Conservation (phyloP, 2,329 filamentous ascomycete species). For the Colletotrichum liriopes region DNA sequence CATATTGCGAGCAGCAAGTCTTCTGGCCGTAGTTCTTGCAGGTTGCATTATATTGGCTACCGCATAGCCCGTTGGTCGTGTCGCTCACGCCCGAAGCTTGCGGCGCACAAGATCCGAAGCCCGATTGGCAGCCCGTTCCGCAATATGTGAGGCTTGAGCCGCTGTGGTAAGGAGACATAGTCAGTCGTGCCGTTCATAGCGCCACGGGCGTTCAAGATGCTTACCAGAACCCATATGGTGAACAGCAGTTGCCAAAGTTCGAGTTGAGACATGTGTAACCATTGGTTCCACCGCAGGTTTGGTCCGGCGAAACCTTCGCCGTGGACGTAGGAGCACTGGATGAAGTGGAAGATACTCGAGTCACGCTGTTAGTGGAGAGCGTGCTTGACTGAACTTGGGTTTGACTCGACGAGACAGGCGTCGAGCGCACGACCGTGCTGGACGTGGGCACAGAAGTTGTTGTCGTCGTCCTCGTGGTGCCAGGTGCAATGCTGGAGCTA, state of each 20-base stretch:
- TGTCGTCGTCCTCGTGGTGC: constrained; percentile 37
- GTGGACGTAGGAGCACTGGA: constrained; percentile 27
- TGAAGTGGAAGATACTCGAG: constrained; percentile 8
- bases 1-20: constrained; percentile 55
- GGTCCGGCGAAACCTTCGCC: constrained; percentile 51
- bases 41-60: constrained; percentile 49
- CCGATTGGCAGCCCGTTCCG: constrained; percentile 56
- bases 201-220: constrained; percentile 31
- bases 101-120: constrained; percentile 54
- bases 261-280: constrained; percentile 56
- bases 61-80: constrained; percentile 57
- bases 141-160: constrained; percentile 53
- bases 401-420: neutral
- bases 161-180: constrained; percentile 44
- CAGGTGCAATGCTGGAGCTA: constrained; percentile 35
- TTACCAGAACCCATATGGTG: constrained; percentile 59
- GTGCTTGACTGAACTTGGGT: neutral
- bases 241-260: constrained; percentile 57
- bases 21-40: constrained; percentile 52
- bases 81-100: constrained; percentile 45
- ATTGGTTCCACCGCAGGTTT: constrained; percentile 54
- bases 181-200: constrained; percentile 27
- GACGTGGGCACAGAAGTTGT: constrained; percentile 2
- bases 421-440: neutral
- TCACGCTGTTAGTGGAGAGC: neutral